A percentile compares a stretch with the other conserved stretches of the same genome.
These are phyloP conservation scores for Globisporangium nodosum DNA, from an alignment of 352 stramenopile genomes.

Conservation along the genomic window DNA sequence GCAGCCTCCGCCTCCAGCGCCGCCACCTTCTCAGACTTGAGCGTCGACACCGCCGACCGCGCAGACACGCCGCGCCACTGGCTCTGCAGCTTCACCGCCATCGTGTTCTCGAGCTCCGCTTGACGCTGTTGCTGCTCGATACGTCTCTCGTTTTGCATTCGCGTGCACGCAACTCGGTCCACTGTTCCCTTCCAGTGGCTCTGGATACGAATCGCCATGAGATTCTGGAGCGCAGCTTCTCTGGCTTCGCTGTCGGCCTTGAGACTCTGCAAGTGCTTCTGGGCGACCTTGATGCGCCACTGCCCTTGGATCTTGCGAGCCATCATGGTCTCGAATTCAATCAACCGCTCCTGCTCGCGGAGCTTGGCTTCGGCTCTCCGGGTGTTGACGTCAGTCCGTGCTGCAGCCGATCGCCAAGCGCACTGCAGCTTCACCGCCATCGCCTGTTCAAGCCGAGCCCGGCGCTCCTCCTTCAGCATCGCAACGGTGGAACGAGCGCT, in stretches of 20 bases:
- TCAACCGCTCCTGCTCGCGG: conserved; percentile 10
- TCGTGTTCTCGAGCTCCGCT: conserved; percentile 6
- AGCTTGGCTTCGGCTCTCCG: conserved; percentile 15
- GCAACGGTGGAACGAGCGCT: conserved; percentile 10
- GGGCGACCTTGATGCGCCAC: conserved; percentile 20
- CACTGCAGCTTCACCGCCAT: conserved; percentile 11
- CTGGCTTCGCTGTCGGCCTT: neutral
- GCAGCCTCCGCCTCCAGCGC: conserved; percentile 3
- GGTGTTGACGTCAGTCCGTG: neutral
- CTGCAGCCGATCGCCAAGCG: conserved; percentile 11
- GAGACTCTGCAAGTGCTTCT: neutral
- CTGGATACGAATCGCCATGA: conserved; percentile 14
- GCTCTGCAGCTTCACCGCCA: conserved; percentile 19
- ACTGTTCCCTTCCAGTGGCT: conserved; percentile 3
- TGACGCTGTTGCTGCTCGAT: neutral
- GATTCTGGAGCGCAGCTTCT: conserved; percentile 5
- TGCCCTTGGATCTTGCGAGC: conserved; percentile 23
- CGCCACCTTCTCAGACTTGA: conserved; percentile 8
- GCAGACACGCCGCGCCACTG: conserved; percentile 16
- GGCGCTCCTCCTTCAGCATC: conserved; percentile 1
- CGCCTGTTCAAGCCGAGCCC: neutral
- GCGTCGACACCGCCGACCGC: conserved; percentile 5
- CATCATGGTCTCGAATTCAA: conserved; percentile 13
- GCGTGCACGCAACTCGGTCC: neutral
- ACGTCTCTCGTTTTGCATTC: neutral